These are phyloP conservation scores for Logfia minima DNA, from an alignment of 129 eudicot species.

Conservation along the genomic window DNA sequence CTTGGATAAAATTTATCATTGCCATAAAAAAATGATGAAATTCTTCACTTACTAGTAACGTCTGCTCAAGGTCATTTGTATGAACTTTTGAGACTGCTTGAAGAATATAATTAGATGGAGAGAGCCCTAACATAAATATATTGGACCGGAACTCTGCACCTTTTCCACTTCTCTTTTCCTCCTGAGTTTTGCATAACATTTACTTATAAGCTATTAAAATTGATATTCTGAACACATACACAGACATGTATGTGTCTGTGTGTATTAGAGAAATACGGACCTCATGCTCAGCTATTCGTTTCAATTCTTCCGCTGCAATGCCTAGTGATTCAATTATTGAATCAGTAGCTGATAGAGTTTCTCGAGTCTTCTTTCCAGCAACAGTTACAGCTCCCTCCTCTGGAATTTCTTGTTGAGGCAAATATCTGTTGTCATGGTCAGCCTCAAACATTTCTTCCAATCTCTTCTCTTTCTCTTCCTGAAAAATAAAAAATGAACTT, in stretches of 20 bases:
- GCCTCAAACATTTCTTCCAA: slow-evolving; percentile 95
- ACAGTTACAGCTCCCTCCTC: slow-evolving; percentile 86
- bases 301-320: slow-evolving; percentile 69
- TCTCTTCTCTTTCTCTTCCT: slow-evolving; percentile 98
- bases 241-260: neutral
- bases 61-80: slow-evolving; percentile 91
- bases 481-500: slow-evolving; percentile 15
- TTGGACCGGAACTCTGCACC: slow-evolving; percentile 57
- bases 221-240: neutral
- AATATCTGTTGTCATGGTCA: slow-evolving; percentile 68
- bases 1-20: neutral
- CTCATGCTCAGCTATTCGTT: slow-evolving; percentile 88
- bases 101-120: slow-evolving; percentile 75
- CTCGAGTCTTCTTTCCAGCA: slow-evolving; percentile 91
- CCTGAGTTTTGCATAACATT: slow-evolving; percentile 45
- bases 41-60: slow-evolving; percentile 61
- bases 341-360: slow-evolving; percentile 81
- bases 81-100: slow-evolving; percentile 82
- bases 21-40: neutral
- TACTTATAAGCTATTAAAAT: neutral
- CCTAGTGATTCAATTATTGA: slow-evolving; percentile 88
- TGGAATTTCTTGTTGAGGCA: slow-evolving; percentile 82
- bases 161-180: slow-evolving; percentile 64
- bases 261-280: slow-evolving; percentile 25
- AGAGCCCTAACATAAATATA: slow-evolving; percentile 68